These are phyloP conservation scores for Alternaria alternata DNA, from an alignment of 2,329 filamentous ascomycete genomes.

Conservation along the genomic window DNA sequence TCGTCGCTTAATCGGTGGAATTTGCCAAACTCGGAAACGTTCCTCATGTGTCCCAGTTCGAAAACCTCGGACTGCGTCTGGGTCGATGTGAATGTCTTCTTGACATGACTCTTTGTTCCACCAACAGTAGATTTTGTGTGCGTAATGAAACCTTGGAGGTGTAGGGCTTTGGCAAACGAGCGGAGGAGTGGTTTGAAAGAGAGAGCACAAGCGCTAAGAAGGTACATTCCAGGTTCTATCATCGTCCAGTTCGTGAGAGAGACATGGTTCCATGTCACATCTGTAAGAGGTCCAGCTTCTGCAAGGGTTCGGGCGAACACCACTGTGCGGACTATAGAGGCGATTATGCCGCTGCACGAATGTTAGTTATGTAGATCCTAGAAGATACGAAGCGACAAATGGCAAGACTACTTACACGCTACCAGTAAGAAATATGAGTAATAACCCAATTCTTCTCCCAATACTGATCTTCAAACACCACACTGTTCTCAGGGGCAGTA, in stretches of 20 bases:
- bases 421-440: conserved; percentile 40
- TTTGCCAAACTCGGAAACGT: conserved; percentile 14
- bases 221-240: conserved; percentile 38
- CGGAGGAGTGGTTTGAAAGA: conserved; percentile 38
- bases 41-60: conserved; percentile 20
- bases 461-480: conserved; percentile 31
- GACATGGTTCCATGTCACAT: conserved; percentile 33
- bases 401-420: conserved; percentile 30
- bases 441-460: conserved; percentile 27
- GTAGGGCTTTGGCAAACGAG: conserved; percentile 27
- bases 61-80: conserved; percentile 6
- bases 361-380: background rate
- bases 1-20: conserved; percentile 20
- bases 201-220: conserved; percentile 34
- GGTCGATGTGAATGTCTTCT: conserved; percentile 1
- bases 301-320: conserved; percentile 26
- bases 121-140: conserved; percentile 21
- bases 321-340: conserved; percentile 34
- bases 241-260: conserved; percentile 37
- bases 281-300: conserved; percentile 19
- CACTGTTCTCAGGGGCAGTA: conserved; percentile 34
- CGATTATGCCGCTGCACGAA: conserved; percentile 31
- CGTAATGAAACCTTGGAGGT: conserved; percentile 29
- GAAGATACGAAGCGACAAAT: background rate
- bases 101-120: conserved; percentile 4